Base-by-base conservation (phyloP, 768 basidiomycete species). In the Tricholoma bakamatsutake region DNA sequence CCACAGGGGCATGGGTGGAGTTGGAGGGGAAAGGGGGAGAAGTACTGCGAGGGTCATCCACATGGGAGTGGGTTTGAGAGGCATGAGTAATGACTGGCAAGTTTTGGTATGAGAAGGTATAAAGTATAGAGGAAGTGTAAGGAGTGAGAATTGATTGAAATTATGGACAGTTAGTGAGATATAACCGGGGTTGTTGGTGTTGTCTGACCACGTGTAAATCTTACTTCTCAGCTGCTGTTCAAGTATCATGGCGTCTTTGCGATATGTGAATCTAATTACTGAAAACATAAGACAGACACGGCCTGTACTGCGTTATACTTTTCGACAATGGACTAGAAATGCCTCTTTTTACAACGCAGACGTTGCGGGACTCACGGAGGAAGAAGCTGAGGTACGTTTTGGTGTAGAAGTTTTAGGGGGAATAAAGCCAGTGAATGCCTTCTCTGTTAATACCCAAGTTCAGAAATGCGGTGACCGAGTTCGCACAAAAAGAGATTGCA, bases 401-500 rank as follows among this genome's bases (percentile, higher is more conserved):
- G 13, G 10, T 13, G 30, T 3, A 24, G 24, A 33, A 42, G 54
- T 30, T 55, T 34, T 34, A 56, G 6, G 52, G 30, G 17, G 8
- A n/a, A 48, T n/a, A 15, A n/a, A 48, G 13, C 30, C n/a, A 30
- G 31, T 28, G 17, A 27, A 46, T 28, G 11, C 27, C 13, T 31
- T 48, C 51, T 50, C 58, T 46, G 54, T 30, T 30, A 50, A 47
- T 37, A 33, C 12, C n/a, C 31, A 58, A 97, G 93, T 95, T 98
- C 66, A 75, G 90, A 57, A 82, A 84, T 64, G 89, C 87, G 1
- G 84, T 96, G 1, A 71, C 75, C 21, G 82, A 87, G 49, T 98
- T 97, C 62, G 86, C 92, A 2, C 76, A 87, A 70, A 83, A 82
- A 60, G 93, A 95, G 68, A 74, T 97, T 42, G 88, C 91, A 1